A percentile compares a stretch with the other conserved stretches of the same genome.
These are phyloP conservation scores for Nicotiana attenuata DNA, from an alignment of 257 asterid species.

Conservation along the genomic window DNA sequence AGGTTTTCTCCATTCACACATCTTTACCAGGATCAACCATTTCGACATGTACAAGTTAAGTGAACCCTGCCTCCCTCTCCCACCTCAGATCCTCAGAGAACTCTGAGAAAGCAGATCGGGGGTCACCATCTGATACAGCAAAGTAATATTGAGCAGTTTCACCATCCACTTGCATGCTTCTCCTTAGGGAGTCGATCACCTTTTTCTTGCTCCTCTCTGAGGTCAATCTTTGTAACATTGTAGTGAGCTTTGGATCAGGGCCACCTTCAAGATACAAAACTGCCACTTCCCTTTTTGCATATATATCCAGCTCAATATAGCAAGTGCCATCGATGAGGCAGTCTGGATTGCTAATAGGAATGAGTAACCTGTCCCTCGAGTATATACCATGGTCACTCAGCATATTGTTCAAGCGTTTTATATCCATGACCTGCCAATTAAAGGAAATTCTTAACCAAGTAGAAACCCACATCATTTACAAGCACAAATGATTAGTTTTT, in stretches of 20 bases:
- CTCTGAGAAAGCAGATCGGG: conserved; percentile 76
- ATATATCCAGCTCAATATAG: conserved; percentile 77
- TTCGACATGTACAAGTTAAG: conserved; percentile 21
- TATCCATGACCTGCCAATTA: conserved; percentile 63
- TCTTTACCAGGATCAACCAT: neutral
- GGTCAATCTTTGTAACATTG: conserved; percentile 32
- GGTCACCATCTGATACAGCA: conserved; percentile 76
- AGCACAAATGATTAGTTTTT: neutral
- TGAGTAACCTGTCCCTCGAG: conserved; percentile 90
- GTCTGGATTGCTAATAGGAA: conserved; percentile 71
- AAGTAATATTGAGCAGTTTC: conserved; percentile 86
- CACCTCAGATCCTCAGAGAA: conserved; percentile 78
- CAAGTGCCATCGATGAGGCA: conserved; percentile 58
- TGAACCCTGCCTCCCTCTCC: conserved; percentile 66
- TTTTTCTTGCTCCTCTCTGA: conserved; percentile 55
- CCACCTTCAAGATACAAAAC: conserved; percentile 84
- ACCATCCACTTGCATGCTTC: conserved; percentile 82
- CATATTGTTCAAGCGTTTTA: conserved; percentile 91
- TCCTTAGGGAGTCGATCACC: conserved; percentile 73
- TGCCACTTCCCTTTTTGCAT: conserved; percentile 93
- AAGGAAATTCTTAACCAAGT: neutral
- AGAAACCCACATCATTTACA: neutral
- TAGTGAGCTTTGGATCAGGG: conserved; percentile 42
- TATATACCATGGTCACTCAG: conserved; percentile 96
- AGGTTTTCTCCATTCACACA: neutral